These are phyloP conservation scores for Eragrostis tef DNA, from an alignment of 202 grass and related monocot species.

Conservation along the genomic window DNA sequence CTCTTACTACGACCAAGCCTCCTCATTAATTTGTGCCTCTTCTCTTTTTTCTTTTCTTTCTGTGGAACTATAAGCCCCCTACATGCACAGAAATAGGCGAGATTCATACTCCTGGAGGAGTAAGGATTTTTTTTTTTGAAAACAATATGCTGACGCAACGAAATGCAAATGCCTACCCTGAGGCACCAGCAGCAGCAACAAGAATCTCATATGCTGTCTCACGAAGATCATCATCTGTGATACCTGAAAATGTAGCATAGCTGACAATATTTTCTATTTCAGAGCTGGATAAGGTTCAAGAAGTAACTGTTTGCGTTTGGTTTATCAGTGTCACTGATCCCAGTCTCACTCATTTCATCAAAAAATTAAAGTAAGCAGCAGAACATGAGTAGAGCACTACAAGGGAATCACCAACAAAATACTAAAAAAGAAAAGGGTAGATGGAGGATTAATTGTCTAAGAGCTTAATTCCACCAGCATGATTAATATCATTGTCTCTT, in stretches of 20 bases:
- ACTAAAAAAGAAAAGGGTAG: slow-evolving; percentile 18
- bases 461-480: slow-evolving; percentile 21
- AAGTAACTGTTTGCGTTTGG: not conserved
- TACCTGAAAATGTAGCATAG: slow-evolving; percentile 65
- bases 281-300: slow-evolving; percentile 21
- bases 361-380: slow-evolving; percentile 27
- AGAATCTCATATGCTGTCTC: slow-evolving; percentile 99
- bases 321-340: not conserved
- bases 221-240: slow-evolving; percentile 90
- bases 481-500: slow-evolving; percentile 39
- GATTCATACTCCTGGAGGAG: slow-evolving; percentile 25
- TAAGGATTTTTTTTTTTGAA: not conserved
- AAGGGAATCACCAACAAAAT: slow-evolving; percentile 37
- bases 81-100: slow-evolving; percentile 39
- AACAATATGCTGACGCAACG: not conserved
- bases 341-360: slow-evolving; percentile 7
- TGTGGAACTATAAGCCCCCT: slow-evolving; percentile 92
- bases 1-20: slow-evolving; percentile 90
- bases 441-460: slow-evolving; percentile 19
- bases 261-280: slow-evolving; percentile 22
- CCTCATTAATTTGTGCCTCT: slow-evolving; percentile 81
- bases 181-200: slow-evolving; percentile 90
- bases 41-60: slow-evolving; percentile 99
- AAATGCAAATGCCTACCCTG: slow-evolving; percentile 65
- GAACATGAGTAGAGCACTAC: not conserved